These are phyloP conservation scores for Antrodiella citrinella DNA, from an alignment of 768 basidiomycete species.

Conservation along the genomic window DNA sequence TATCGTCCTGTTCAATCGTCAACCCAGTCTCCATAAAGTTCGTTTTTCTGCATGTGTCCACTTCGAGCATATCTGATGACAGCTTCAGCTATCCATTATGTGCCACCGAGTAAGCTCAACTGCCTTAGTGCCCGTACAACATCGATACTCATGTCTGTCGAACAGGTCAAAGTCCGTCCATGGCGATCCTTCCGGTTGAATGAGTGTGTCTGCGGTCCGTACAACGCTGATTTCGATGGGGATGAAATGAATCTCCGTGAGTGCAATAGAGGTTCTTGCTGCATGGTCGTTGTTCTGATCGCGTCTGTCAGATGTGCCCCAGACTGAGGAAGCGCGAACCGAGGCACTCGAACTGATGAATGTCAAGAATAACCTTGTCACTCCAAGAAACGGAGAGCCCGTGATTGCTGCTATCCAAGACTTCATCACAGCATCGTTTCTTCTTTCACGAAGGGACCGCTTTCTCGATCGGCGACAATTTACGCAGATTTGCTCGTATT, in stretches of 20 bases:
- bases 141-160: constrained; percentile 1
- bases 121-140: not conserved
- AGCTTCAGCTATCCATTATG: constrained; percentile 88
- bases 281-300: not conserved
- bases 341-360: constrained; percentile 97
- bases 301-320: constrained; percentile 98
- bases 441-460: constrained; percentile 85
- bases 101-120: constrained; percentile 70
- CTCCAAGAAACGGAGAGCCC: constrained; percentile 96
- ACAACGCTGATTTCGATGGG: constrained; percentile 99
- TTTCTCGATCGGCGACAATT: constrained; percentile 94
- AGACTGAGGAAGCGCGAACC: constrained; percentile 96
- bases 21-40: constrained; percentile 95
- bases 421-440: constrained; percentile 97
- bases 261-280: constrained; percentile 20
- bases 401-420: constrained; percentile 99
- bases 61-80: not conserved
- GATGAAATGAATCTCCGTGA: constrained; percentile 99
- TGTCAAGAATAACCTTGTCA: constrained; percentile 94
- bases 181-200: constrained; percentile 97
- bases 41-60: constrained; percentile 5
- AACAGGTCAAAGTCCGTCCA: constrained; percentile 80
- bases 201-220: constrained; percentile 98
- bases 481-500: constrained; percentile 92
- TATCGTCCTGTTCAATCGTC: constrained; percentile 95